A percentile compares a stretch with the other conserved stretches of the same genome.
Evolutionary conservation across 192 early-diverging fungal genomes (phyloP).

Genomic region (Anaeromyces robustus): DNA sequence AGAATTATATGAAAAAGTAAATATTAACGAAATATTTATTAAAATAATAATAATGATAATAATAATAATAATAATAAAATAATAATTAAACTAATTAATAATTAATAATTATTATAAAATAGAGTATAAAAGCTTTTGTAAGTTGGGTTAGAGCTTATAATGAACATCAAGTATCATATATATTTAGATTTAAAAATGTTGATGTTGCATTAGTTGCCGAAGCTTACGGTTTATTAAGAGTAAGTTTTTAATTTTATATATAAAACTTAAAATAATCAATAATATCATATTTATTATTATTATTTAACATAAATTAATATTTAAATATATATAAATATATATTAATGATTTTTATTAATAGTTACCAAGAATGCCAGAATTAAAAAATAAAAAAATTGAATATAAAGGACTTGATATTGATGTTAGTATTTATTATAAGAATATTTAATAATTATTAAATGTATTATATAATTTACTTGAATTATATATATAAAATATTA

Average conservation of each 20-base stretch:
- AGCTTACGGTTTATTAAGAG: constrained; percentile 59
- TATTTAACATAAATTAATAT: background rate
- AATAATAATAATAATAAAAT: too few relatives aligned
- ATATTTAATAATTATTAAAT: background rate
- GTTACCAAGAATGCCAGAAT: constrained; percentile 89
- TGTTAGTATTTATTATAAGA: constrained; percentile 10
- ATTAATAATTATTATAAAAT: constrained; percentile 66
- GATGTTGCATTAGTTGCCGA: constrained; percentile 61
- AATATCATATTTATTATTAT: too few relatives aligned
- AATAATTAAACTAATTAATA: too few relatives aligned
- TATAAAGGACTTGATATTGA: constrained; percentile 21
- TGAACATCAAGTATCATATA: constrained; percentile 85
- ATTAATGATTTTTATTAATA: constrained; percentile 2
- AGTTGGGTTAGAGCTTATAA: constrained; percentile 79
- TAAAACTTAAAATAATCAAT: too few relatives aligned
- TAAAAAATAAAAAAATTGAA: constrained; percentile 34
- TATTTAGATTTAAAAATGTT: constrained; percentile 74
- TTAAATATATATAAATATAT: background rate
- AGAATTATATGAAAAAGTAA: constrained; percentile 31
- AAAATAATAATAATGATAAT: too few relatives aligned
- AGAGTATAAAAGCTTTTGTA: constrained; percentile 70
- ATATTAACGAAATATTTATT: constrained; percentile 9
- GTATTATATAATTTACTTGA: background rate
- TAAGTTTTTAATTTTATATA: too few relatives aligned
- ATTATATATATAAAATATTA: constrained; percentile 6